Base-by-base conservation (phyloP, 805 yeast genomes). In the Sugiyamaella americana region DNA sequence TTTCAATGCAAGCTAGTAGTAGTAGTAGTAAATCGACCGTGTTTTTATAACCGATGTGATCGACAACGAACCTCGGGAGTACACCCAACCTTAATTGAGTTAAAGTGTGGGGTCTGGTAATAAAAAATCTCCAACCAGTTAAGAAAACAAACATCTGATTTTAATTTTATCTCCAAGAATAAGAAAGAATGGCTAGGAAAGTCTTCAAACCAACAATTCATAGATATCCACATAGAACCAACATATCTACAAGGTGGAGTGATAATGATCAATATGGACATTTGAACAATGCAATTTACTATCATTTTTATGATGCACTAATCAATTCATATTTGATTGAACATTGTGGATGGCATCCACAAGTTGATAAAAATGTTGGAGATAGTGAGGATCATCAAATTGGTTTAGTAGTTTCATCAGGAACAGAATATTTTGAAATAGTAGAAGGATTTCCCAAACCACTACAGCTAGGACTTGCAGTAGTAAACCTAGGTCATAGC, bases 191-290 rank as follows among this genome's bases (percentile, higher is more conserved):
- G 26, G 29, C 23, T 5, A 5, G 13, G 29, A 19, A 17, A 13
- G 30, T 11, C 20, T 17, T 38, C 24, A 46, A 47, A 11, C 58
- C 58, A 13, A 26, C 45, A 13, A 42, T 57, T 21, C 36, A 34
- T 3, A 43, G 52, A 26, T 58, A 52, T 39, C 58, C 58, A 8
- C 52, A 46, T 37, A 40, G 22, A 5, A 42, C 34, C 5, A 35
- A 43, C 2, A 34, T 47, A 21, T 24, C 56, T 8, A 55, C 61
- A 3, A 49, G 62, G 26, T 58, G 61, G 61, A 39, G 51, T 5
- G 62, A 58, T 32, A 58, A 58, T 37, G 62, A 58, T 44, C 56
- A 46, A 22, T 56, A 58, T 40, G 61, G 61, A 4, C 62, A 58
- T 44, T 43, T 58, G 39, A 58, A 58, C 46, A 58, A 58, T 35